A percentile compares a stretch with the other conserved stretches of the same genome.
Conservation (phyloP, 768 basidiomycete species). For the Paxillus ammoniavirescens region DNA sequence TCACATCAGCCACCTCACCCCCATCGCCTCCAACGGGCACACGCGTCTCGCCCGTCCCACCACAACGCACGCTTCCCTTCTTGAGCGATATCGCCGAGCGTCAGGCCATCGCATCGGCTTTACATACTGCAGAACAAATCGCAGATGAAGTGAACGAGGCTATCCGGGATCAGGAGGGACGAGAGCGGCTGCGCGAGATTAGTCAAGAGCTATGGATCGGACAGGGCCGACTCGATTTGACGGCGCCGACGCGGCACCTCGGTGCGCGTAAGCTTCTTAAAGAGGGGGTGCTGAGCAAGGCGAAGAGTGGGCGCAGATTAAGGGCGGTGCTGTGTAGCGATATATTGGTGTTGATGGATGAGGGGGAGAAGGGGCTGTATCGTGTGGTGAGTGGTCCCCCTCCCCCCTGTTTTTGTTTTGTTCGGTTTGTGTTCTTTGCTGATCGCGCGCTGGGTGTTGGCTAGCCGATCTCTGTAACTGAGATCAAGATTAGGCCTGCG, state of each 20-base stretch:
- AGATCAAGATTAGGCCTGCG: conserved; percentile 58
- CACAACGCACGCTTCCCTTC: background rate
- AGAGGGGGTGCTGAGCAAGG: conserved; percentile 76
- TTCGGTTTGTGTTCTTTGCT: background rate
- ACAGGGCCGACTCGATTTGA: conserved; percentile 85
- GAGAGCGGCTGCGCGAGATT: conserved; percentile 68
- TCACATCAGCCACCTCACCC: conserved; percentile 2
- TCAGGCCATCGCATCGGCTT: conserved; percentile 48
- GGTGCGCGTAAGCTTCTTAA: conserved; percentile 78
- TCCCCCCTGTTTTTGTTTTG: background rate
- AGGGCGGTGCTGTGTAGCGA: conserved; percentile 85
- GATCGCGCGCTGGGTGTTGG: background rate
- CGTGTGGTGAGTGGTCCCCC: conserved; percentile 61
- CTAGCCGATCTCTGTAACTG: conserved; percentile 74
- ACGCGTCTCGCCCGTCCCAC: background rate
- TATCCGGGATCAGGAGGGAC: conserved; percentile 82
- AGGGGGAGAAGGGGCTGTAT: conserved; percentile 65
- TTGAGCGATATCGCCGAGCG: conserved; percentile 46
- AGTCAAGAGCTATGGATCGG: conserved; percentile 87
- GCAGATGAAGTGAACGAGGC: conserved; percentile 84
- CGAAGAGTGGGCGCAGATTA: conserved; percentile 80
- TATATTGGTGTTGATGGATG: conserved; percentile 83
- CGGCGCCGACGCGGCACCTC: conserved; percentile 82
- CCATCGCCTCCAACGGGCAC: background rate
- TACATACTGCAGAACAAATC: conserved; percentile 67